phyloP scores from a whole-genome alignment of 148 eudicot species.

The Talinum fruticosum region DNA sequence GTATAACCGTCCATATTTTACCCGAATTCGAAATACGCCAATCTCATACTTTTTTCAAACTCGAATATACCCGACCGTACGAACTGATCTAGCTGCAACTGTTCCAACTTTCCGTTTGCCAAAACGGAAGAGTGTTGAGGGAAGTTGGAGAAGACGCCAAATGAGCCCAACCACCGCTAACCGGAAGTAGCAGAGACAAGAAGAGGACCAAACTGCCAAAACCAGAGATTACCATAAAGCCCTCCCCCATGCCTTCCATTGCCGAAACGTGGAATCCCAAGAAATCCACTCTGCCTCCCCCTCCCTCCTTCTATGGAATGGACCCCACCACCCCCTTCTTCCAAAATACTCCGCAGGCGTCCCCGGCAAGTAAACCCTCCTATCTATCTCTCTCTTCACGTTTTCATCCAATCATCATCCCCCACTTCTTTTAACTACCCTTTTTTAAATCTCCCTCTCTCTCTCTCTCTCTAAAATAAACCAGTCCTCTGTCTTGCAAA shows the following conservation, averaged over 20 bases:
- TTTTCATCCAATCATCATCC: conserved; percentile 21
- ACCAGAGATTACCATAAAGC: background rate
- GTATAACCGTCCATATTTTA: no score
- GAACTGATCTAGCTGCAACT: no score
- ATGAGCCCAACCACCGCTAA: background rate
- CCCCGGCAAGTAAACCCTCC: conserved; percentile 16
- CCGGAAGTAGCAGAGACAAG: background rate
- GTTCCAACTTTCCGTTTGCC: no score
- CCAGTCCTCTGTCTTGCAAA: conserved; percentile 15
- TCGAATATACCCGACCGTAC: no score
- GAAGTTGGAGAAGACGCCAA: background rate
- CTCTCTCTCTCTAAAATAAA: background rate
- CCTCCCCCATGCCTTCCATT: background rate
- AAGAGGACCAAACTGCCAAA: background rate
- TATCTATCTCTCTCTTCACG: conserved; percentile 11
- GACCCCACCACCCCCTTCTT: background rate
- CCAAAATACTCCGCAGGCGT: conserved; percentile 9
- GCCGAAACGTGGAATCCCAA: conserved; percentile 16
- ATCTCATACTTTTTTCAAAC: no score
- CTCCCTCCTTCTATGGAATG: no score
- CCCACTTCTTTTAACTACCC: conserved; percentile 11
- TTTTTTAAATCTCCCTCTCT: background rate
- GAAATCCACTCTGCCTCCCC: conserved; percentile 3
- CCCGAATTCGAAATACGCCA: no score
- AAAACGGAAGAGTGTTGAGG: background rate